Conservation (phyloP, 208 protist genomes). For the Porcisia deanei region DNA sequence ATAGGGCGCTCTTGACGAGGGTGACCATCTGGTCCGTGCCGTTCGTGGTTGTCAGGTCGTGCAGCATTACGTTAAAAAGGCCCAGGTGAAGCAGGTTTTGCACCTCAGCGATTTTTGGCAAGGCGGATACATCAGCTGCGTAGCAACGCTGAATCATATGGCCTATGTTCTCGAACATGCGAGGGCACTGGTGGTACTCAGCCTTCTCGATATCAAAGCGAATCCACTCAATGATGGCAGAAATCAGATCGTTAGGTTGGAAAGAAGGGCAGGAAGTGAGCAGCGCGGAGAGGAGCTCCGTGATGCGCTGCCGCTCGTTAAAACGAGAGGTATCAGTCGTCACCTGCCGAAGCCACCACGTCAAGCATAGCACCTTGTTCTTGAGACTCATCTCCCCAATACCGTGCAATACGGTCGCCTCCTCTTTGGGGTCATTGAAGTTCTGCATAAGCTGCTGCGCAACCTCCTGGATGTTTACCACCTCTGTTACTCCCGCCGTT, state of each 20-base stretch:
- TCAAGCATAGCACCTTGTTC: slow-evolving; percentile 78
- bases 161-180: slow-evolving; percentile 83
- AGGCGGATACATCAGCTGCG: slow-evolving; percentile 31
- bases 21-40: slow-evolving; percentile 71
- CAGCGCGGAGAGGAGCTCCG: slow-evolving; percentile 53
- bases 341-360: slow-evolving; percentile 80
- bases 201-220: slow-evolving; percentile 81
- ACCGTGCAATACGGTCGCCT: slow-evolving; percentile 42
- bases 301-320: slow-evolving; percentile 60
- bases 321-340: slow-evolving; percentile 59
- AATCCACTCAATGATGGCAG: slow-evolving; percentile 75
- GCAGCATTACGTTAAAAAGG: slow-evolving; percentile 81
- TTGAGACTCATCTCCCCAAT: slow-evolving; percentile 59
- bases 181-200: slow-evolving; percentile 73
- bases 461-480: slow-evolving; percentile 71
- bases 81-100: slow-evolving; percentile 65
- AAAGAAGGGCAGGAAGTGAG: slow-evolving; percentile 43
- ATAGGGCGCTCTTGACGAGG: slow-evolving; percentile 58
- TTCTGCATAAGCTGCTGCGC: slow-evolving; percentile 67
- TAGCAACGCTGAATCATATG: slow-evolving; percentile 78
- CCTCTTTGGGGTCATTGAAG: slow-evolving; percentile 58
- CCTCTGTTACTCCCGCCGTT: slow-evolving; percentile 34
- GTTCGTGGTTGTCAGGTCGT: slow-evolving; percentile 48
- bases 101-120: slow-evolving; percentile 52
- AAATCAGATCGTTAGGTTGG: slow-evolving; percentile 46